Evolutionary conservation across 305 asterid genomes (phyloP).

Genomic region (Galium porrigens): DNA sequence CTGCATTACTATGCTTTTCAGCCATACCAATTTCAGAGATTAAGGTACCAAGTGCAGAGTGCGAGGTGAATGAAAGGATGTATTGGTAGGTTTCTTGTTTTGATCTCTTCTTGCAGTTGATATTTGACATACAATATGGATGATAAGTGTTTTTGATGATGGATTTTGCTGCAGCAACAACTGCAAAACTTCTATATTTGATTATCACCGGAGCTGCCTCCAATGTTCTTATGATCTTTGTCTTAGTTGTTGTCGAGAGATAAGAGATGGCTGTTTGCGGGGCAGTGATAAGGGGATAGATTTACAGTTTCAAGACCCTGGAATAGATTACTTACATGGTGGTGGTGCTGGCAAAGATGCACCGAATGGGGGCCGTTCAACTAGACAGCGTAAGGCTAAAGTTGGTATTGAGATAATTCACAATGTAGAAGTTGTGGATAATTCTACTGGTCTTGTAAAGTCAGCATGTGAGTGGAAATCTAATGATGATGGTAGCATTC

Average conservation of each 20-base stretch:
- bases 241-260: slow-evolving; percentile 49
- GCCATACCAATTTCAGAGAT: slow-evolving; percentile 24
- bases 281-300: slow-evolving; percentile 30
- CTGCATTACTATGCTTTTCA: not conserved
- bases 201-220: slow-evolving; percentile 51
- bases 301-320: slow-evolving; percentile 25
- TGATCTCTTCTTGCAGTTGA: not conserved
- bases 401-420: not conserved
- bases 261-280: slow-evolving; percentile 36
- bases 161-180: slow-evolving; percentile 36
- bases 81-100: slow-evolving; percentile 23
- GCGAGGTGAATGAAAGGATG: slow-evolving; percentile 28
- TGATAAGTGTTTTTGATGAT: not conserved
- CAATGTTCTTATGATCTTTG: slow-evolving; percentile 53
- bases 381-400: not conserved
- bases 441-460: not conserved
- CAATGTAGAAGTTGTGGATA: not conserved
- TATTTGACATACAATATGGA: not conserved
- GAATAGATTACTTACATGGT: slow-evolving; percentile 38
- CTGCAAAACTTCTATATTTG: slow-evolving; percentile 51
- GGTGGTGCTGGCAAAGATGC: not conserved
- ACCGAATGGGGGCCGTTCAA: not conserved
- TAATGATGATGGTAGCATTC: slow-evolving; percentile 31
- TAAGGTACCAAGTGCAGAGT: slow-evolving; percentile 17
- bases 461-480: slow-evolving; percentile 24